Evolutionary conservation across 2,329 filamentous ascomycete species (phyloP).

Genomic region (Fusarium lateritium): DNA sequence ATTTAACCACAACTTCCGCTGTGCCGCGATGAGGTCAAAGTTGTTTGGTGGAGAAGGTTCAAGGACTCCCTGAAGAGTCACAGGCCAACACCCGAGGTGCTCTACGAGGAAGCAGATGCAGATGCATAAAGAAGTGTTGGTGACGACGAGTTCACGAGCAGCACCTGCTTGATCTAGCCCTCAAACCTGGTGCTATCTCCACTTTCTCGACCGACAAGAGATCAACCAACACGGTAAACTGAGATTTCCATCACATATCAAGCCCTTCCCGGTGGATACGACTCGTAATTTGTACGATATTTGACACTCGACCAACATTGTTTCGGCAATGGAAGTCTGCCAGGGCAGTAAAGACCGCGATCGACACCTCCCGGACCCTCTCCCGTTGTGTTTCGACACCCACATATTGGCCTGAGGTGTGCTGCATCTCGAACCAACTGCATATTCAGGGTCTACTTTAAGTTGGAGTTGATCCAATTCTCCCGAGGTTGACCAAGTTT

Average conservation of each 20-base stretch:
- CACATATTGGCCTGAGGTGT: constrained; percentile 24
- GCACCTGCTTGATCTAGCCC: constrained; percentile 44
- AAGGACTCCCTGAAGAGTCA: constrained; percentile 17
- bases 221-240: constrained; percentile 42
- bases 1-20: constrained; percentile 21
- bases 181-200: constrained; percentile 25
- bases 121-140: constrained; percentile 43
- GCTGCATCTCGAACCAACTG: constrained; percentile 46
- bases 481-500: constrained; percentile 24
- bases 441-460: constrained; percentile 44
- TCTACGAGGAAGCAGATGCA: constrained; percentile 28
- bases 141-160: constrained; percentile 31
- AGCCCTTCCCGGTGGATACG: constrained; percentile 15
- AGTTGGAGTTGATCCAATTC: constrained; percentile 25
- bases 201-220: constrained; percentile 24
- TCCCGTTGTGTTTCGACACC: constrained; percentile 31
- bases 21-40: constrained; percentile 32
- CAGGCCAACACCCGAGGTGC: constrained; percentile 19
- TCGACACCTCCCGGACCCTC: constrained; percentile 37
- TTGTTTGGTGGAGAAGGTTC: constrained; percentile 34
- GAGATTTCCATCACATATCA: constrained; percentile 31
- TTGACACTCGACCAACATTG: constrained; percentile 13
- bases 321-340: constrained; percentile 40
- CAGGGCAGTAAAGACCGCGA: constrained; percentile 37
- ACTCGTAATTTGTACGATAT: constrained; percentile 12